A percentile compares a stretch with the other conserved stretches of the same genome.
Conservation (phyloP, 257 asterid genomes). For the Solanum chilense region DNA sequence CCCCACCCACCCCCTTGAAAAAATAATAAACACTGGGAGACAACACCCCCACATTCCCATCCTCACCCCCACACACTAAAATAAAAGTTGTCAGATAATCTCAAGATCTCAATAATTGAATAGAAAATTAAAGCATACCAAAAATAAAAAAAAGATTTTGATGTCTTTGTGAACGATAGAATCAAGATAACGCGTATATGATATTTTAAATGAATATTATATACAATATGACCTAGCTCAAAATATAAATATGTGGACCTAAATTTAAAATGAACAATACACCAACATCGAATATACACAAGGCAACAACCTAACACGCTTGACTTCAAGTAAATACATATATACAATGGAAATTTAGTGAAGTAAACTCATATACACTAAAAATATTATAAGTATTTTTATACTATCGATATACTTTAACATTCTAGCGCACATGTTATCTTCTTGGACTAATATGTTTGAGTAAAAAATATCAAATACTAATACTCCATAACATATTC, state of each 20-base stretch:
- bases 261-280: no score
- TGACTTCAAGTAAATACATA: background rate
- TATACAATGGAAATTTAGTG: background rate
- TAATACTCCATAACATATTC: background rate
- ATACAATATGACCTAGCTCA: rapidly evolving
- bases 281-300: rapidly evolving
- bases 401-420: background rate
- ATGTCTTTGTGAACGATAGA: background rate
- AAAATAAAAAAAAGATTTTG: no score
- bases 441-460: background rate
- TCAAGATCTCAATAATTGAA: no score
- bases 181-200: no score
- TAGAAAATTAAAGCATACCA: background rate
- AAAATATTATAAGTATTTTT: background rate
- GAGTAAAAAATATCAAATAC: background rate
- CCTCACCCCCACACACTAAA: background rate
- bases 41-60: background rate
- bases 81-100: no score
- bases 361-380: background rate
- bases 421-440: background rate
- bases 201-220: no score
- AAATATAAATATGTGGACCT: background rate
- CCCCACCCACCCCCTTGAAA: background rate
- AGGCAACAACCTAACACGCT: background rate
- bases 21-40: background rate